phyloP scores from a whole-genome alignment of 768 basidiomycete genomes.

The Collybia mongolica region DNA sequence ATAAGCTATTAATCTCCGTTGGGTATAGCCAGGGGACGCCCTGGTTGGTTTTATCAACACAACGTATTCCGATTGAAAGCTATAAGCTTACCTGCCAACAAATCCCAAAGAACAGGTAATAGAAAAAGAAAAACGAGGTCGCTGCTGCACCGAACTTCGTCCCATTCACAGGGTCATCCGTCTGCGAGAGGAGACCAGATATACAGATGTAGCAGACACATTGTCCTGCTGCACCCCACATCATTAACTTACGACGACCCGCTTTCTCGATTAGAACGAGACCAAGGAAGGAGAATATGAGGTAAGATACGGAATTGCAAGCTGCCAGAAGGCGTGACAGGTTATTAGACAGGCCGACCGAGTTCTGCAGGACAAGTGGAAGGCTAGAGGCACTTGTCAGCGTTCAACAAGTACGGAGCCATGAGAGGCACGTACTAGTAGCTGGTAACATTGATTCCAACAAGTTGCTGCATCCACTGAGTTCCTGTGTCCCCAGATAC shows the following conservation, averaged over 20 bases:
- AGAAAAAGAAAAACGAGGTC: conserved; percentile 48
- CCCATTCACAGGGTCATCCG: conserved; percentile 28
- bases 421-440: conserved; percentile 37
- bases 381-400: conserved; percentile 24
- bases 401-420: neutral
- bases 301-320: conserved; percentile 51
- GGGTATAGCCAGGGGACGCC: conserved; percentile 52
- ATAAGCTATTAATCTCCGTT: conserved; percentile 48
- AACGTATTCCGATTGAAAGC: neutral
- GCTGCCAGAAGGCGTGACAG: conserved; percentile 47
- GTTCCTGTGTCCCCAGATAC: conserved; percentile 27
- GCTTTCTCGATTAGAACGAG: conserved; percentile 46
- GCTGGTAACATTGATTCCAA: conserved; percentile 51
- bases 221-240: conserved; percentile 53
- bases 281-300: conserved; percentile 45
- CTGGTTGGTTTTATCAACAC: conserved; percentile 15
- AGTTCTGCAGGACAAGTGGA: conserved; percentile 48
- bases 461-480: conserved; percentile 53
- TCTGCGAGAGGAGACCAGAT: conserved; percentile 36
- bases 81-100: conserved; percentile 44
- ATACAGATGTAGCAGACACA: conserved; percentile 46
- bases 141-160: conserved; percentile 39
- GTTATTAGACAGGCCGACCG: conserved; percentile 49
- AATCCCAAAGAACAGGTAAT: conserved; percentile 50
- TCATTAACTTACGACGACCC: conserved; percentile 49